Conservation (phyloP, 2,329 filamentous ascomycete genomes). For the Colletotrichum spinosum region DNA sequence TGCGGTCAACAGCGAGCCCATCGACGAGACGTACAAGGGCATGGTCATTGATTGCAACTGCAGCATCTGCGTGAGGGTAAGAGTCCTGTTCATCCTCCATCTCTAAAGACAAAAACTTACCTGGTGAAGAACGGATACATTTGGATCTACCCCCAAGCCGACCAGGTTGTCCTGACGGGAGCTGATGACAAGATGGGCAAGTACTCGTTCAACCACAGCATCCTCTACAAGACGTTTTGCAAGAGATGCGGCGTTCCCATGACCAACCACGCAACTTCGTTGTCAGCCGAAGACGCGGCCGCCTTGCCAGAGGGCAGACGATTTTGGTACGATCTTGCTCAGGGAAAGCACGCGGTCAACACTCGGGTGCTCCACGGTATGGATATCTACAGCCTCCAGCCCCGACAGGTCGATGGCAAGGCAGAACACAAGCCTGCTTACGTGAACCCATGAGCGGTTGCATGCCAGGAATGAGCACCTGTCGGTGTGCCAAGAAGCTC, state of each 20-base stretch:
- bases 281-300: constrained; percentile 51
- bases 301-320: constrained; percentile 44
- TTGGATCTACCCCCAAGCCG: constrained; percentile 57
- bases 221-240: constrained; percentile 59
- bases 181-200: constrained; percentile 50
- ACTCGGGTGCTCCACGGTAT: constrained; percentile 52
- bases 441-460: constrained; percentile 48
- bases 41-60: constrained; percentile 60
- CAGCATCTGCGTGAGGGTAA: constrained; percentile 59
- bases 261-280: constrained; percentile 44
- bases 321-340: constrained; percentile 36
- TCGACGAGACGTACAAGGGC: constrained; percentile 52
- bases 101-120: background rate
- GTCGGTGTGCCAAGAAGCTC: too few species aligned
- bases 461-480: background rate
- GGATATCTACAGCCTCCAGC: constrained; percentile 46
- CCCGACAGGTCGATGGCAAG: constrained; percentile 43
- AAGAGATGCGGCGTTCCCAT: constrained; percentile 59
- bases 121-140: constrained; percentile 51
- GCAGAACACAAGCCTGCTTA: constrained; percentile 47
- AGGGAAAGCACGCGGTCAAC: constrained; percentile 49
- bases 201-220: constrained; percentile 50
- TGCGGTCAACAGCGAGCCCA: constrained; percentile 54
- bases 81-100: constrained; percentile 16
- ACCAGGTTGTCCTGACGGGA: constrained; percentile 55